These are phyloP conservation scores for Rhodocollybia butyracea DNA, from an alignment of 768 basidiomycete species.

Conservation along the genomic window DNA sequence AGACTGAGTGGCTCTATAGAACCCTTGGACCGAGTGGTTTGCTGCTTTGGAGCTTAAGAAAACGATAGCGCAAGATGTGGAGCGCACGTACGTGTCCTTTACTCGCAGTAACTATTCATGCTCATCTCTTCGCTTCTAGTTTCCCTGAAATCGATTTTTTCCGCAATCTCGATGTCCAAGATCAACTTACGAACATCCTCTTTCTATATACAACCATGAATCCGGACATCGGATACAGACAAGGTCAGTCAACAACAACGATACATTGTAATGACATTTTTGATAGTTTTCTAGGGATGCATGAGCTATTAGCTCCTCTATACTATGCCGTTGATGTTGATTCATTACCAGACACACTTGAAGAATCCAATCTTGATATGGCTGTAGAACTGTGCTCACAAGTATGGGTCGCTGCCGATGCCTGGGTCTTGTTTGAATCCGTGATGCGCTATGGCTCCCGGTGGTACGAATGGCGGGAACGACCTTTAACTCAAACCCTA, in stretches of 20 bases:
- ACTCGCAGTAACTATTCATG: slow-evolving; percentile 8
- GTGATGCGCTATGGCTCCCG: slow-evolving; percentile 78
- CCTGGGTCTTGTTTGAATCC: slow-evolving; percentile 76
- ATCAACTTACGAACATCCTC: slow-evolving; percentile 79
- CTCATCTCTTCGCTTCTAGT: slow-evolving; percentile 32
- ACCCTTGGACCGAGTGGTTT: slow-evolving; percentile 97
- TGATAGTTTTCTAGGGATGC: slow-evolving; percentile 70
- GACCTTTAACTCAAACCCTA: slow-evolving; percentile 18
- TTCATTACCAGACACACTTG: slow-evolving; percentile 48
- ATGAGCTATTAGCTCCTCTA: slow-evolving; percentile 88
- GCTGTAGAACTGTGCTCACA: slow-evolving; percentile 63
- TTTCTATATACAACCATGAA: slow-evolving; percentile 81
- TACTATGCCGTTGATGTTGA: slow-evolving; percentile 85
- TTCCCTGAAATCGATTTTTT: slow-evolving; percentile 98
- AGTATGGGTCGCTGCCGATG: slow-evolving; percentile 78
- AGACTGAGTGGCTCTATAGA: slow-evolving; percentile 40
- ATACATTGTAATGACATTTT: not conserved
- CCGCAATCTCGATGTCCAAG: slow-evolving; percentile 68
- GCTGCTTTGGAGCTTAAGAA: slow-evolving; percentile 83
- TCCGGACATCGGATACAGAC: slow-evolving; percentile 86
- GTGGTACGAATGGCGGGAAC: slow-evolving; percentile 77
- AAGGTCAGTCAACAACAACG: slow-evolving; percentile 37
- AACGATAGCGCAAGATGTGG: slow-evolving; percentile 91
- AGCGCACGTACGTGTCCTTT: slow-evolving; percentile 74
- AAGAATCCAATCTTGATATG: slow-evolving; percentile 27